Percentiles rank a stretch among this genome's conserved stretches.
Evolutionary conservation across 805 yeast species (phyloP).

Genomic region (Pichia nakasei): DNA sequence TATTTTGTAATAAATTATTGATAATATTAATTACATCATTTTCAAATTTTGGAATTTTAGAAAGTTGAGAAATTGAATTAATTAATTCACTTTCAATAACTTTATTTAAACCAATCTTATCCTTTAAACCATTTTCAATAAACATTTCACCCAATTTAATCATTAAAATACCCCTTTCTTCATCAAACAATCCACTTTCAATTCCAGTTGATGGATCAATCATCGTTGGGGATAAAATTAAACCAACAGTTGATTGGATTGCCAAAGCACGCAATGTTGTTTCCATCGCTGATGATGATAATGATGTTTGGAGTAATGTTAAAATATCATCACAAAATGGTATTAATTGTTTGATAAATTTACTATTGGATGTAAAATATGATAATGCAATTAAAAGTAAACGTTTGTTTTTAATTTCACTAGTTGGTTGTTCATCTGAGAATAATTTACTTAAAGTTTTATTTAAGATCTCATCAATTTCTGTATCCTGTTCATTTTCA

Average conservation of each 20-base stretch:
- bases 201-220: not conserved
- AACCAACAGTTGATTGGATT: slow-evolving; percentile 51
- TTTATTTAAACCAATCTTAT: slow-evolving; percentile 2
- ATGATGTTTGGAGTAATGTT: slow-evolving; percentile 56
- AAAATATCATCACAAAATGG: slow-evolving; percentile 59
- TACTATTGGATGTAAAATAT: slow-evolving; percentile 7
- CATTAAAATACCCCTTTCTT: slow-evolving; percentile 29
- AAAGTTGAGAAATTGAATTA: slow-evolving; percentile 7
- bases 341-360: slow-evolving; percentile 18
- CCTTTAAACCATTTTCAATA: slow-evolving; percentile 2
- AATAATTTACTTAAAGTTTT: slow-evolving; percentile 38
- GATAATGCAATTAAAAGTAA: slow-evolving; percentile 8
- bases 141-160: slow-evolving; percentile 6
- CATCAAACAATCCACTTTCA: slow-evolving; percentile 31
- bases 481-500: slow-evolving; percentile 17
- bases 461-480: slow-evolving; percentile 42
- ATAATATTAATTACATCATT: slow-evolving; percentile 3
- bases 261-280: slow-evolving; percentile 61
- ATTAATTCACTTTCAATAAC: slow-evolving; percentile 7
- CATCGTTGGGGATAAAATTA: slow-evolving; percentile 35
- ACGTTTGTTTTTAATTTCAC: slow-evolving; percentile 10
- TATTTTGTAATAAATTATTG: not conserved
- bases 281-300: slow-evolving; percentile 61
- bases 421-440: slow-evolving; percentile 6
- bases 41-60: slow-evolving; percentile 2